phyloP scores from a whole-genome alignment of 352 stramenopile species.

The Phytophthora constricta region DNA sequence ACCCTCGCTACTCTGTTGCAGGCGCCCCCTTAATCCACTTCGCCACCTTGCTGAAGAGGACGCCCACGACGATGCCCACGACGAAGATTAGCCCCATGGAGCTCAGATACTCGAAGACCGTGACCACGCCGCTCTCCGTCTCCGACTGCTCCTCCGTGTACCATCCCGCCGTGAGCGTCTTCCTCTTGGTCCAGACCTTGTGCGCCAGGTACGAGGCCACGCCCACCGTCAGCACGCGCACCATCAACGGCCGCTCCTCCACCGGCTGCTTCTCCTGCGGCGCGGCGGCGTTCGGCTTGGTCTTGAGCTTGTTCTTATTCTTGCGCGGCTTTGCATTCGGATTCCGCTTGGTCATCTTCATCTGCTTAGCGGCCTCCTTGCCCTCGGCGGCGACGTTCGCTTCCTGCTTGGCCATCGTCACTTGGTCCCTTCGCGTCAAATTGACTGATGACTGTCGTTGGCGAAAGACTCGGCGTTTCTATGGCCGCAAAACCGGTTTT shows the following conservation, averaged over 20 bases:
- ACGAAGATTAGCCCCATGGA: slow-evolving; percentile 83
- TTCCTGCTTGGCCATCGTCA: slow-evolving; percentile 18
- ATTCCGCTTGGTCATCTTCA: background rate
- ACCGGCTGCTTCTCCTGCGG: background rate
- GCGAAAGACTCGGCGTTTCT: background rate
- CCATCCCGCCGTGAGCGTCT: slow-evolving; percentile 63
- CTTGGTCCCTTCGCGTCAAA: slow-evolving; percentile 9
- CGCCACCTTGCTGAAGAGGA: slow-evolving; percentile 51
- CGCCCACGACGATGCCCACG: slow-evolving; percentile 68
- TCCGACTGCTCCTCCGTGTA: slow-evolving; percentile 66
- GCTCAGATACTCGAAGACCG: slow-evolving; percentile 77
- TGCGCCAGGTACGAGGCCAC: slow-evolving; percentile 78
- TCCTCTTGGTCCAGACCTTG: slow-evolving; percentile 84
- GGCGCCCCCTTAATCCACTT: slow-evolving; percentile 37
- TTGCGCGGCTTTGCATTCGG: background rate
- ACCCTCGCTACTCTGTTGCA: background rate
- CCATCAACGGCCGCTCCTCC: slow-evolving; percentile 49
- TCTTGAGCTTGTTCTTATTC: background rate
- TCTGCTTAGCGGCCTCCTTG: background rate
- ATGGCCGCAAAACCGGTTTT: background rate
- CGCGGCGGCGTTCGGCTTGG: background rate
- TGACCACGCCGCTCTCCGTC: slow-evolving; percentile 70
- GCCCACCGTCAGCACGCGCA: slow-evolving; percentile 66
- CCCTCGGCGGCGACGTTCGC: slow-evolving; percentile 1
- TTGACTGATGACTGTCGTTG: too few species aligned